Conservation (phyloP, 1,284 basidiomycete genomes). For the Moesziomyces globuligerus region DNA sequence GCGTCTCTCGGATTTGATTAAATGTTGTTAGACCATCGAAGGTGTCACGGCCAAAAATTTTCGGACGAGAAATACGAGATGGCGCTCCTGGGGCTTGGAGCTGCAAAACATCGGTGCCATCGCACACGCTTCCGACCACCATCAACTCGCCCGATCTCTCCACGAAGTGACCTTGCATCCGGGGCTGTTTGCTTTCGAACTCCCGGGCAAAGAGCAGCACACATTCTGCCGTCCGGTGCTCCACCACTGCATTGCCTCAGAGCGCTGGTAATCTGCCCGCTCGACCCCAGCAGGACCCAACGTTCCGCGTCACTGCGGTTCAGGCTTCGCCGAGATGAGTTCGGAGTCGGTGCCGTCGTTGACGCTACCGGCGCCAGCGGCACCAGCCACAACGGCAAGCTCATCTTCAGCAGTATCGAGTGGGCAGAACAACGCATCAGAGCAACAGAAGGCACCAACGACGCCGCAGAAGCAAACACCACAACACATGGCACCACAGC, state of each 20-base stretch:
- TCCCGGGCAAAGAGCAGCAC: too few species aligned
- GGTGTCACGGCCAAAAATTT: background rate
- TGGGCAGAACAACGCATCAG: conserved; percentile 1
- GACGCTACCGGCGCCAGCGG: conserved; percentile 27
- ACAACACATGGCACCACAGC: conserved; percentile 9
- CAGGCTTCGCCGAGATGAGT: conserved; percentile 13
- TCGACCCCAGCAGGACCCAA: too few species aligned
- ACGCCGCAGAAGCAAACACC: conserved; percentile 14
- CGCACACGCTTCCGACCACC: conserved; percentile 19
- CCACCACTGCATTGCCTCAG: too few species aligned
- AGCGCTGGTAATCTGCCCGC: too few species aligned
- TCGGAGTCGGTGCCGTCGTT: conserved; percentile 26
- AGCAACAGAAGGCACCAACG: conserved; percentile 17
- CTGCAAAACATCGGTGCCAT: conserved; percentile 12
- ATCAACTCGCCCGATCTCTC: conserved; percentile 18
- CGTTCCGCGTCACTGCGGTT: too few species aligned
- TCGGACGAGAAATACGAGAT: conserved; percentile 25
- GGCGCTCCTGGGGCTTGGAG: background rate
- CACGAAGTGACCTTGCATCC: conserved; percentile 15
- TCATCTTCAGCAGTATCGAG: background rate
- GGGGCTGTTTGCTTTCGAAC: background rate
- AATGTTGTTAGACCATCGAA: too few species aligned
- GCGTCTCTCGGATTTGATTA: too few species aligned
- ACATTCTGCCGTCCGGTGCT: too few species aligned
- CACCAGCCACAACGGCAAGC: background rate